phyloP scores from a whole-genome alignment of 352 stramenopile species.

The Globisporangium viniferum region DNA sequence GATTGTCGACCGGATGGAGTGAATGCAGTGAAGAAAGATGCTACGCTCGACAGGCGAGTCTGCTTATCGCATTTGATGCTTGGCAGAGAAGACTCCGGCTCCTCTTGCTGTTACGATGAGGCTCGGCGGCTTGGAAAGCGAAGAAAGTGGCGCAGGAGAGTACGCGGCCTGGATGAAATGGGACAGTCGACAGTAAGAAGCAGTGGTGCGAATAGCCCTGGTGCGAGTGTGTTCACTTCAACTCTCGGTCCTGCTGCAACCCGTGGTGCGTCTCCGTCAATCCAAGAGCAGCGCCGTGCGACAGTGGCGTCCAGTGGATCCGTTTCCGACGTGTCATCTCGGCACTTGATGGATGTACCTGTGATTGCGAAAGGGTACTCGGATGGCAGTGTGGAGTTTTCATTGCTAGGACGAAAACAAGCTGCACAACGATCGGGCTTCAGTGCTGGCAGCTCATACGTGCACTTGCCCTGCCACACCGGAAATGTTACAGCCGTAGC shows the following conservation, averaged over 20 bases:
- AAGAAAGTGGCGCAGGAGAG: slow-evolving; percentile 17
- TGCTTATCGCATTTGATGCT: slow-evolving; percentile 48
- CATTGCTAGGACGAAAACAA: slow-evolving; percentile 22
- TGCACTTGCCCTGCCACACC: slow-evolving; percentile 30
- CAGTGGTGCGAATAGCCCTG: slow-evolving; percentile 1
- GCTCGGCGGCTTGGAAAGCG: slow-evolving; percentile 26
- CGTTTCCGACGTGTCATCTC: slow-evolving; percentile 13
- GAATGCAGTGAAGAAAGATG: background rate
- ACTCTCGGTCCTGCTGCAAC: background rate
- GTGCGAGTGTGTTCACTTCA: slow-evolving; percentile 23
- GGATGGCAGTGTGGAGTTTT: slow-evolving; percentile 45
- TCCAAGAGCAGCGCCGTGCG: background rate
- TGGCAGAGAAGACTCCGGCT: slow-evolving; percentile 29
- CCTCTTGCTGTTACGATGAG: slow-evolving; percentile 32
- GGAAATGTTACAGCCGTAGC: slow-evolving; percentile 47
- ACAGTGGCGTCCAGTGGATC: slow-evolving; percentile 3
- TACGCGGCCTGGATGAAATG: background rate
- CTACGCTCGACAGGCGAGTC: slow-evolving; percentile 1
- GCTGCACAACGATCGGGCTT: slow-evolving; percentile 15
- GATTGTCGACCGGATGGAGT: background rate
- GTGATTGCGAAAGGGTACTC: slow-evolving; percentile 45
- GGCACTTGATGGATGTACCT: slow-evolving; percentile 58
- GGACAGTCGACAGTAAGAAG: background rate
- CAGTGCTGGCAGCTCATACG: background rate
- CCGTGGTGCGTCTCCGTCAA: slow-evolving; percentile 4